phyloP scores from a whole-genome alignment of 176 grass and related monocot genomes.

The Phoenix roebelenii region DNA sequence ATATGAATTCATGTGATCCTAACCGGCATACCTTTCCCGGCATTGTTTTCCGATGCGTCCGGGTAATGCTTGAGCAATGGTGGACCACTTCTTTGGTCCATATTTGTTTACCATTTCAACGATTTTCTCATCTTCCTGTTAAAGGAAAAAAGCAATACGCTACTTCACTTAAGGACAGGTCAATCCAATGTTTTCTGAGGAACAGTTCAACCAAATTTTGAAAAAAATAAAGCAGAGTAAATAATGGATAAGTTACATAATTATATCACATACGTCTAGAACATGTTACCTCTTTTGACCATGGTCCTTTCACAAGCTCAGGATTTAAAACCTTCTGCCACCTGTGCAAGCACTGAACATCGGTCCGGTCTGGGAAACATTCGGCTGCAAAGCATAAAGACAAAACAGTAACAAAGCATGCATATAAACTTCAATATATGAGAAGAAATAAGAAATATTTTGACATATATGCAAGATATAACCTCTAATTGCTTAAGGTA shows the following conservation, averaged over 20 bases:
- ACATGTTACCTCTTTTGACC: constrained; percentile 49
- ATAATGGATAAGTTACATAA: constrained; percentile 1
- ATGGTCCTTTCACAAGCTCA: constrained; percentile 28
- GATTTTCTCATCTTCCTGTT: constrained; percentile 64
- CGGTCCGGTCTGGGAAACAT: constrained; percentile 80
- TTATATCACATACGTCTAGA: neutral
- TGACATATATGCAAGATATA: too few species aligned
- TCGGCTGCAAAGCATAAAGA: constrained; percentile 55
- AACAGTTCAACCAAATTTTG: neutral
- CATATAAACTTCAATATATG: too few species aligned
- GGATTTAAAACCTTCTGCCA: constrained; percentile 89
- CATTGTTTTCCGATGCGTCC: constrained; percentile 42
- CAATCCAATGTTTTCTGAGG: neutral
- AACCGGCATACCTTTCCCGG: constrained; percentile 29
- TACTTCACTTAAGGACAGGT: neutral
- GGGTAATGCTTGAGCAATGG: constrained; percentile 42
- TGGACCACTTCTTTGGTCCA: constrained; percentile 45
- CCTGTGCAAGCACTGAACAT: constrained; percentile 98
- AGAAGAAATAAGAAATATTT: too few species aligned
- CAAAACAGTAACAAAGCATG: too few species aligned
- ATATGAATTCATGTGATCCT: neutral
- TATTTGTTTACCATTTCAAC: constrained; percentile 43
- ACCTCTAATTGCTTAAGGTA: too few species aligned
- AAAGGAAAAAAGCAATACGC: neutral
- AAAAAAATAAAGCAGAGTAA: constrained; percentile 9